Base-by-base conservation (phyloP, 441 rosid species). In the Mallotus repandus region DNA sequence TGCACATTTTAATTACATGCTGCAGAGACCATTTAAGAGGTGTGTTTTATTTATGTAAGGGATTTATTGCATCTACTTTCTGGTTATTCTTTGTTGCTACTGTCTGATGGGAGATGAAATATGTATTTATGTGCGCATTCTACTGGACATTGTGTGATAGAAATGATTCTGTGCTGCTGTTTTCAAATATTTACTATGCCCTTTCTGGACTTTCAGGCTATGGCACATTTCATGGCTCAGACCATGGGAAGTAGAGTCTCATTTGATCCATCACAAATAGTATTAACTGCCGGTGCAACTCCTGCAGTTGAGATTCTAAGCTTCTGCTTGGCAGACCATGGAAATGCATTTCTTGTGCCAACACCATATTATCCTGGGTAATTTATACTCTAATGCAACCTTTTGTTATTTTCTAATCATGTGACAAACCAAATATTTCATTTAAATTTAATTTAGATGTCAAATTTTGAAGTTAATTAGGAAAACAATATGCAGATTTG, bases 281-380 rank as follows among this genome's bases (percentile, higher is more conserved):
- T 89, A 41, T 81, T 92, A 75, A 90, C 91, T 15, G 82, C 94
- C 45, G 96, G 97, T 74, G 92, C 93, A 56, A 81, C 87, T n/a
- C 82, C 97, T 29, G 99, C 99, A 1, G 76, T 91, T 7, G 97
- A 92, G 81, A 88, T 87, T 78, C 86, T 94, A 46, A 83, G 89
- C 74, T 94, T 92, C 80, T 90, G 98, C 85, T 79, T 92, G 79
- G 97, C 97, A 52, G 98, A 91, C 85, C 80, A 83, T 14, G 98
- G 97, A 78, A 94, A 89, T 77, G 98, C 97, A 66, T 88, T 92
- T 70, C 95, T 91, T 32, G 85, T 92, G 70, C 97, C 97, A 12
- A 90, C 98, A 4, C 97, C 97, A 4, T 90, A 86, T 79, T 80
- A 85, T 55, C 96, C 96, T 0, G 85, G 92, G 98, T 91, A 90